These are phyloP conservation scores for Candida neerlandica DNA, from an alignment of 1,139 yeast species.

Conservation along the genomic window DNA sequence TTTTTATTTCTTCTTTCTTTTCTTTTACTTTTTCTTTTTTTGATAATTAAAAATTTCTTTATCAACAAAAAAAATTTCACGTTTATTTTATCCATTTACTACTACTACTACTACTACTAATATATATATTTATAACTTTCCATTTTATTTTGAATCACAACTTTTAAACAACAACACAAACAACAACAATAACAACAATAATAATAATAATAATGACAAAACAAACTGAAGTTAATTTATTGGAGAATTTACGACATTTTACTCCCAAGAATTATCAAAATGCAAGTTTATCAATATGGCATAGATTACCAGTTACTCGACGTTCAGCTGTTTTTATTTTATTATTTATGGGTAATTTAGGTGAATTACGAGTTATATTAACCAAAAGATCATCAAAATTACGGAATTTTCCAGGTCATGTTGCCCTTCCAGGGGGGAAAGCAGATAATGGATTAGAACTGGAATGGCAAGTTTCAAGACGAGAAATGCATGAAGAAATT, in stretches of 20 bases:
- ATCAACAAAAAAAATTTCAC: too few species aligned
- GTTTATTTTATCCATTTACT: too few species aligned
- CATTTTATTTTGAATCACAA: too few species aligned
- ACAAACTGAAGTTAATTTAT: conserved; percentile 22
- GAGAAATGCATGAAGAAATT: conserved; percentile 87
- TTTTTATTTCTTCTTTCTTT: too few species aligned
- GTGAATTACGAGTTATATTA: conserved; percentile 74
- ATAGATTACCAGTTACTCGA: conserved; percentile 56
- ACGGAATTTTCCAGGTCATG: conserved; percentile 81
- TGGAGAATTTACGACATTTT: conserved; percentile 26
- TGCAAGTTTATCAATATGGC: conserved; percentile 53
- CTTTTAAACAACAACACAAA: too few species aligned
- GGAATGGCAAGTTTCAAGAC: conserved; percentile 71
- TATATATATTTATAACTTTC: too few species aligned
- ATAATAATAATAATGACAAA: conserved; percentile 15
- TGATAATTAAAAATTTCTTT: too few species aligned
- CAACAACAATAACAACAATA: too few species aligned
- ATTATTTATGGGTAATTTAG: conserved; percentile 67
- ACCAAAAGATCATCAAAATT: conserved; percentile 75
- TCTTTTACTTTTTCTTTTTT: too few species aligned
- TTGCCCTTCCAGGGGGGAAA: conserved; percentile 88
- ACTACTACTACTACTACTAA: too few species aligned
- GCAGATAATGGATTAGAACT: conserved; percentile 68
- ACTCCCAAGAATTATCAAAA: conserved; percentile 30
- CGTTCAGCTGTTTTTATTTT: conserved; percentile 77